A percentile compares a stretch with the other conserved stretches of the same genome.
These are phyloP conservation scores for Trichophaea hybrida DNA, from an alignment of 2,329 filamentous ascomycete genomes.

Conservation along the genomic window DNA sequence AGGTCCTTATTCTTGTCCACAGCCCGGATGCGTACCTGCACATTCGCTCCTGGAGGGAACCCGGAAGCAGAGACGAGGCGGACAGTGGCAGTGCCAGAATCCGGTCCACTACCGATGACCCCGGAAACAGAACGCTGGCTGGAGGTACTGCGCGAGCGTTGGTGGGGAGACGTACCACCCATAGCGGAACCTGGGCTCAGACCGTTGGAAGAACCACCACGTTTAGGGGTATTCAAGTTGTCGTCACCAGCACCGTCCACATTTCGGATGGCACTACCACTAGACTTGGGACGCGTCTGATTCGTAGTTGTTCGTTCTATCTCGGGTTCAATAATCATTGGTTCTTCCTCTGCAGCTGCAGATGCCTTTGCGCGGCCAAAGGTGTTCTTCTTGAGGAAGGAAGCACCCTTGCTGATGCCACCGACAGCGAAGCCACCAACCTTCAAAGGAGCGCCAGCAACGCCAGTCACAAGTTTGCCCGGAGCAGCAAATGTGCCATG, in stretches of 20 bases:
- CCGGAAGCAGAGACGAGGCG: conserved; percentile 64
- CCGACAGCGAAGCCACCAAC: conserved; percentile 67
- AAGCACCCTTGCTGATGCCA: conserved; percentile 74
- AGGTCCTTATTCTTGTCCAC: conserved; percentile 60
- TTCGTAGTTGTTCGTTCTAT: not conserved
- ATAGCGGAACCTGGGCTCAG: not conserved
- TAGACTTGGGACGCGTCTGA: conserved; percentile 4
- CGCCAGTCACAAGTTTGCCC: conserved; percentile 70
- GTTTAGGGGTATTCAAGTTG: not conserved
- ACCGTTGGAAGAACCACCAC: not conserved
- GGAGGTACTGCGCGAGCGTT: conserved; percentile 38
- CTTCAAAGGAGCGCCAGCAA: conserved; percentile 83
- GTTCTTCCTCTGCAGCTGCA: conserved; percentile 11
- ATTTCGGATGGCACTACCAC: conserved; percentile 8
- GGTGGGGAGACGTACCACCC: conserved; percentile 30
- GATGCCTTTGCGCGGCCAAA: conserved; percentile 49
- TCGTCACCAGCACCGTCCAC: not conserved
- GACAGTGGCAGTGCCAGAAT: conserved; percentile 64
- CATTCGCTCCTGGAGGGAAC: conserved; percentile 59
- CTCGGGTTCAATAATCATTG: conserved; percentile 2
- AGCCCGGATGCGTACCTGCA: conserved; percentile 62
- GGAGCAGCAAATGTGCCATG: conserved; percentile 76
- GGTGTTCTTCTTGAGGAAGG: conserved; percentile 77
- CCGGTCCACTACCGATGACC: conserved; percentile 37
- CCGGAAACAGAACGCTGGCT: conserved; percentile 43